Evolutionary conservation across 345 rosid species (phyloP).

Genomic region (Melaleuca alternifolia): DNA sequence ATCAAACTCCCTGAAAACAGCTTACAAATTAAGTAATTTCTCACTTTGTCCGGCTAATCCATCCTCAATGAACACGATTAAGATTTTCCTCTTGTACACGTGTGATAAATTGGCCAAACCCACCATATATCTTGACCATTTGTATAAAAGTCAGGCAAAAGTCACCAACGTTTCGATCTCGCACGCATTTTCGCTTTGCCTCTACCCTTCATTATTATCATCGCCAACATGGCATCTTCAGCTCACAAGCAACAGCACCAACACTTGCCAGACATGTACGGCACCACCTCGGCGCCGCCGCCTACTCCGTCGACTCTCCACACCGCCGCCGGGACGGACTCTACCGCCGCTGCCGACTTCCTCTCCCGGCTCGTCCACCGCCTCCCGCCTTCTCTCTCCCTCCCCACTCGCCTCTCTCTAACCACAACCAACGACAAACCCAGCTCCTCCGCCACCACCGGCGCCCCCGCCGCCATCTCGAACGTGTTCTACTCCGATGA

Average conservation of each 20-base stretch:
- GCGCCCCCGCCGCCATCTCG: slow-evolving; percentile 21
- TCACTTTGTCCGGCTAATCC: too few relatives aligned
- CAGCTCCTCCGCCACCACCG: neutral
- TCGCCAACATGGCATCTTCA: slow-evolving; percentile 31
- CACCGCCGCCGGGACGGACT: slow-evolving; percentile 13
- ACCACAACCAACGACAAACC: neutral
- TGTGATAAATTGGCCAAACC: neutral
- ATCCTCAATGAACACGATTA: too few relatives aligned
- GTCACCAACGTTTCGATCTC: neutral
- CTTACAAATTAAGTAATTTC: neutral
- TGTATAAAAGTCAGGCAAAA: neutral
- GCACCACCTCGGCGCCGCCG: slow-evolving; percentile 67
- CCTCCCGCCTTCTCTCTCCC: slow-evolving; percentile 68
- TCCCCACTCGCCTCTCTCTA: slow-evolving; percentile 35
- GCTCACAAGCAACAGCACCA: slow-evolving; percentile 35
- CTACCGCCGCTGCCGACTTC: slow-evolving; percentile 33
- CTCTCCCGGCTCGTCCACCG: slow-evolving; percentile 64
- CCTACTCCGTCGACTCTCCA: slow-evolving; percentile 64
- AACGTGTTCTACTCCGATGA: slow-evolving; percentile 22
- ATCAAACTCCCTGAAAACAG: neutral
- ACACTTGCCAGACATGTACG: slow-evolving; percentile 23
- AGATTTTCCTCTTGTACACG: neutral
- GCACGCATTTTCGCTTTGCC: neutral
- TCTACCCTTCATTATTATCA: neutral
- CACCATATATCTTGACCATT: neutral